Base-by-base conservation (phyloP, 345 rosid genomes). In the Angophora floribunda region DNA sequence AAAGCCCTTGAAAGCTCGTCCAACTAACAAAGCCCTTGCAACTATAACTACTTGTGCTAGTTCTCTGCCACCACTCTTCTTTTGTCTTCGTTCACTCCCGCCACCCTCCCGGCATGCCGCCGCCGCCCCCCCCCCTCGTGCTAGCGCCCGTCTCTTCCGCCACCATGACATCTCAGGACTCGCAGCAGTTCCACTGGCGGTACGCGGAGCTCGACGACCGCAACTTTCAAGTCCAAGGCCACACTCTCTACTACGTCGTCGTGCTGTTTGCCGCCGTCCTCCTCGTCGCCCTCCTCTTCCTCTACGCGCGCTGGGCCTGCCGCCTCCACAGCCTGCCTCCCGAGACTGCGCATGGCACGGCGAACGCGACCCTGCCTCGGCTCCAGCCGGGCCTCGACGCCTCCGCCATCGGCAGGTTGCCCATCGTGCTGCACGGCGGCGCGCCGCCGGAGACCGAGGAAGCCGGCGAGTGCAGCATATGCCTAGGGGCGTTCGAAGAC, bases 401-500 rank as follows among this genome's bases (percentile, higher is more conserved):
- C 10, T 85, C 65, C 6, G 8, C 88, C 50, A 92, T 92, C 65
- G 41, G 55, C 63, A 87, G 89, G 2, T 59, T 94, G 70, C 92
- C 94, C 19, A 86, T 89, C 21, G 52, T 86, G 5, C 75, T 90
- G 82, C 85, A 88, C 89, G 16, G 61, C 13, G 75, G 52, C 28
- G 87, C 41, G 11, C 5, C 52, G 5, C 15, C 49, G n/a, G 32
- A n/a, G 85, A 79, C 8, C 52, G 67, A 44, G n/a, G 87, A 49
- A 3, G 89, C 26, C 26, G 51, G 15, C 13, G 97, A 96, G 84
- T 95, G 99, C 67, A 95, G 93, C 57, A 95, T 97, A 87, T 97
- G 98, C 75, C 93, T 96, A 3, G 96, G 96, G 49, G 92, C 79
- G 44, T 91, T 96, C 16, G 95, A 92, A 30, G 98, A 95, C n/a